Percentiles rank a stretch among this genome's conserved stretches.
These are phyloP conservation scores for Solioccasus polychromus DNA, from an alignment of 768 basidiomycete genomes.

Conservation along the genomic window DNA sequence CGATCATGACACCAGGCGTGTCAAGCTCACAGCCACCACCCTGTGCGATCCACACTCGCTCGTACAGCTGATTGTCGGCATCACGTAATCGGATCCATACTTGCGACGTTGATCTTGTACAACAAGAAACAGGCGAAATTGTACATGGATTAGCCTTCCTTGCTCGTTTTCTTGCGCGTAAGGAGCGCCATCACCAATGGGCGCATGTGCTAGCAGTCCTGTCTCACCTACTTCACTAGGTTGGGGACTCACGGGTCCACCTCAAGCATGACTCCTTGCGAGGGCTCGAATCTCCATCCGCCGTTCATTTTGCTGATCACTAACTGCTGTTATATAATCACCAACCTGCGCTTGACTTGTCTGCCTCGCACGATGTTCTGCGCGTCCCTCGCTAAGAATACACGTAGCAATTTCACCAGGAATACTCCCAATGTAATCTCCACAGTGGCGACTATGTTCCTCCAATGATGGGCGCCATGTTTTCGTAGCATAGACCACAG, in stretches of 20 bases:
- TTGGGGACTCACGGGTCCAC: conserved; percentile 70
- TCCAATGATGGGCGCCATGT: too few relatives aligned
- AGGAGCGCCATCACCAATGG: conserved; percentile 74
- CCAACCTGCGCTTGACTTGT: conserved; percentile 76
- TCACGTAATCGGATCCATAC: conserved; percentile 73
- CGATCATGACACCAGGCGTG: conserved; percentile 73
- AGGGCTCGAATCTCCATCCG: conserved; percentile 84
- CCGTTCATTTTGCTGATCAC: conserved; percentile 90
- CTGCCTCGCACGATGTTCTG: conserved; percentile 62
- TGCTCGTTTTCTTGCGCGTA: conserved; percentile 81
- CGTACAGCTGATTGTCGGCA: conserved; percentile 69
- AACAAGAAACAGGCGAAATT: conserved; percentile 77
- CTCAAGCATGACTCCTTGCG: conserved; percentile 70
- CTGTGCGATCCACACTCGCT: conserved; percentile 92
- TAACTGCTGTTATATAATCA: conserved; percentile 85
- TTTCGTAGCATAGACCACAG: too few relatives aligned
- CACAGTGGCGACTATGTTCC: too few relatives aligned
- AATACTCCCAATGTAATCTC: too few relatives aligned
- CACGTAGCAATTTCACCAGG: conserved; percentile 84
- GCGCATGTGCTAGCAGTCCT: conserved; percentile 54
- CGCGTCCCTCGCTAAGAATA: conserved; percentile 75
- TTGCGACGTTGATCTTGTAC: conserved; percentile 67
- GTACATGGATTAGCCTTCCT: conserved; percentile 86
- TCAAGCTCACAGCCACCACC: conserved; percentile 76
- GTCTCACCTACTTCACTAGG: background rate